Evolutionary conservation across 768 basidiomycete genomes (phyloP), one percentile per base, ranked within the genome.

Genomic region (Leccinum broughii): DNA sequence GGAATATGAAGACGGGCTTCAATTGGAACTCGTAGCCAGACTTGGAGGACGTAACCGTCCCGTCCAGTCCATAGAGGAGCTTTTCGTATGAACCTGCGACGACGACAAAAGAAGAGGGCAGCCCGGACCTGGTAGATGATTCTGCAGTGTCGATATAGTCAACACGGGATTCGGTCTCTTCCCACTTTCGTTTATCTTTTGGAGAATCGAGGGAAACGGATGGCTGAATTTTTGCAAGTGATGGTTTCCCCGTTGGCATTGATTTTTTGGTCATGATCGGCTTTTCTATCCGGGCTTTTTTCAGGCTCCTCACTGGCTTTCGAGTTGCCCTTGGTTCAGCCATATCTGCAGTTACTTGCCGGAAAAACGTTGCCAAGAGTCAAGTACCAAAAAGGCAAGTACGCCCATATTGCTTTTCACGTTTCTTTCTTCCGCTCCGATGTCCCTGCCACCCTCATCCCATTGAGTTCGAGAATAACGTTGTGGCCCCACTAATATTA

Each of bases 1-100:
- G 95, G 76, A 99, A 99, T 63, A 94, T 92, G 76, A 99, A 99
- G 49, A 92, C 82, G 0, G 97, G 94, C 57, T 86, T 85, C 30
- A 96, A 69, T 22, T 72, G 62, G 56, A 80, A 78, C 54, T 70
- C 67, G 62, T 75, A 73, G 26, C 70, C 68, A 52, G 71, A 54
- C 46, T 66, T 66, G 4, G 72, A 58, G 57, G 65, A 51, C 17
- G 76, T 74, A 50, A 84, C 76, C 0, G 83, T 78, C 37, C 89
- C 93, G 60, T 93, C 83, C 17, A 97, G 78, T 13, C 95, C 95
- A 66, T 97, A 98, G 17, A 99, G 81, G 15, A 98, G 80, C 69
- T 95, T 97, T 79, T 99, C 97, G 74, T 98, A 99, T 17, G 95
- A 93, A 0, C 97, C 97, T 1, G 89, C 92, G 26, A 98, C 79